Percentiles rank a stretch among this genome's conserved stretches.
Conservation (phyloP, 495 filamentous ascomycete species). For the Venustampulla echinocandica region DNA sequence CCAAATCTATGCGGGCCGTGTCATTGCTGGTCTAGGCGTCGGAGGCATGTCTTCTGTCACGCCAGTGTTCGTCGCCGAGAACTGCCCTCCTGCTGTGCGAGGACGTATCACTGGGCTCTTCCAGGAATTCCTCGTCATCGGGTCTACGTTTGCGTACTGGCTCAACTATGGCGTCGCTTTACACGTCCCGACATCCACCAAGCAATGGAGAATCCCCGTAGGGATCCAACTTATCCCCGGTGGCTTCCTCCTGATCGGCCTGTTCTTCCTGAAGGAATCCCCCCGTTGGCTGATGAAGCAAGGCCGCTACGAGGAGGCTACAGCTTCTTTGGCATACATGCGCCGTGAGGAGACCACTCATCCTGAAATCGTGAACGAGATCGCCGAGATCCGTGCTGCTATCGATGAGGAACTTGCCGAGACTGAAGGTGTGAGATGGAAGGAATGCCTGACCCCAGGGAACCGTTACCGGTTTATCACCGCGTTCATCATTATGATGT, state of each 20-base stretch:
- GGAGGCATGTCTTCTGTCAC: constrained; percentile 45
- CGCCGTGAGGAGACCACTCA: not conserved
- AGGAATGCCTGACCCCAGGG: constrained; percentile 13
- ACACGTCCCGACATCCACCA: constrained; percentile 11
- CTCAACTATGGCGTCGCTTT: constrained; percentile 40
- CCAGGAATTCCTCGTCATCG: constrained; percentile 25
- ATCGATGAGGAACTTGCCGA: constrained; percentile 20
- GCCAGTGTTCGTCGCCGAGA: constrained; percentile 38
- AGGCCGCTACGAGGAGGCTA: constrained; percentile 10
- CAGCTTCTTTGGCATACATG: constrained; percentile 5
- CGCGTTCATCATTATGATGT: constrained; percentile 41
- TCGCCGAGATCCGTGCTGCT: constrained; percentile 19
- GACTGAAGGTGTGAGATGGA: constrained; percentile 18
- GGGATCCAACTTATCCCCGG: constrained; percentile 14
- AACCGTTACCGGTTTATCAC: constrained; percentile 33
- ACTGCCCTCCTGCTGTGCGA: constrained; percentile 44
- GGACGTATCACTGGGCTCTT: constrained; percentile 37
- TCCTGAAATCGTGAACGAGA: constrained; percentile 11
- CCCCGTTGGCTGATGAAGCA: constrained; percentile 19
- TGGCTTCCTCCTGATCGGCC: constrained; percentile 11
- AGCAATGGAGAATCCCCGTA: constrained; percentile 44
- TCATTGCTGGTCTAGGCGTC: constrained; percentile 47
- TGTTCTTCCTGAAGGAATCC: constrained; percentile 18
- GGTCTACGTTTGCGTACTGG: constrained; percentile 45
- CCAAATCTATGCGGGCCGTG: constrained; percentile 33